Base-by-base conservation (phyloP, 2,329 filamentous ascomycete genomes). In the Penicillium hesseltinei region DNA sequence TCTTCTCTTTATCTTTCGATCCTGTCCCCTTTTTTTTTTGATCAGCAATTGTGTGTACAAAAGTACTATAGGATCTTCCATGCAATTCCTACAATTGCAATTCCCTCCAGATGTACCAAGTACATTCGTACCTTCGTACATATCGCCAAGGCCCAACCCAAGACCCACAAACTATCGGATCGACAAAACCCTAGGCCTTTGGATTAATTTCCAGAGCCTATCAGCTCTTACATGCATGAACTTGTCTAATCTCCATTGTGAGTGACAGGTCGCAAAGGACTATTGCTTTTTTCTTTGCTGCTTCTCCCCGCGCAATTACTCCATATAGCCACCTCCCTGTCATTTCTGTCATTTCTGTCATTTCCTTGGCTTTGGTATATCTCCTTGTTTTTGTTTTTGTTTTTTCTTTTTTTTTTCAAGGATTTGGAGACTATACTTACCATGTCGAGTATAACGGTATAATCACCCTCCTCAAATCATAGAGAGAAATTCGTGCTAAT, bases 251-350 rank as follows among this genome's bases (percentile, higher is more conserved):
- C 47, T 53, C 15, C 36, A 45, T 51, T 56, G 47, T 31, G 50
- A 55, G 31, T 71, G 70, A 72, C 67, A 71, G 63, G 65, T 72
- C 69, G 19, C 59, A 64, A 39, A 11, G n/a, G 17, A 55, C 33
- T 23, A 39, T 53, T 51, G 39, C 42, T 50, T 60, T 60, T 60
- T 54, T 35, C 38, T 58, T 51, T 35, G 33, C 33, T 35, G 7
- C 15, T 35, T 35, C 33, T 17, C 13, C 40, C 52, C 53, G 51
- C 52, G 50, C 54, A 60, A 57, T 52, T 52, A 57, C 59, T 29
- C 10, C 57, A 43, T 56, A 52, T 36, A 17, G 33, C 2, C 5
- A 11, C 15, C 36, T 48, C 38, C 23, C 36, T 48, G 36, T 23
- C 27, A 29, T 29, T 4, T n/a, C 36, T 38, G 17, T 38, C 36